A percentile compares a stretch with the other conserved stretches of the same genome.
phyloP scores from a whole-genome alignment of 257 asterid genomes.

The Ilex asprella region DNA sequence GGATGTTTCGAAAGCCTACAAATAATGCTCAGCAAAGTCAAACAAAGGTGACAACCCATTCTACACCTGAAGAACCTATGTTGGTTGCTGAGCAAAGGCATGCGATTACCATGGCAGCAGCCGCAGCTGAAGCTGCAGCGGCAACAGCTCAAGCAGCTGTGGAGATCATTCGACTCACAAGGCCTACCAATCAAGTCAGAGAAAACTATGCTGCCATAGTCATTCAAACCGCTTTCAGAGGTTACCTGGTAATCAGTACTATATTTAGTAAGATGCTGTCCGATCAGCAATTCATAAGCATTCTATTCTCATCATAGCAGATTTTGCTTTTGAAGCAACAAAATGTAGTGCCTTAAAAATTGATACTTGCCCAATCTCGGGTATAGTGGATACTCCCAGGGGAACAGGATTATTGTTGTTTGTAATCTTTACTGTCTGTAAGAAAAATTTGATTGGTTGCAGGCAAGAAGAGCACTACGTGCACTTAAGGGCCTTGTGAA shows the following conservation, averaged over 20 bases:
- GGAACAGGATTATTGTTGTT: not conserved
- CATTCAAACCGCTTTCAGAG: constrained; percentile 83
- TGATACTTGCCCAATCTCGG: not conserved
- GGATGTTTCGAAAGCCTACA: constrained; percentile 66
- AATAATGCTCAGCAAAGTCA: constrained; percentile 21
- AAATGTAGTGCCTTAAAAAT: not conserved
- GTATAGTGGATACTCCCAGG: not conserved
- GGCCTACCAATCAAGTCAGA: constrained; percentile 25
- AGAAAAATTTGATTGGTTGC: constrained; percentile 1
- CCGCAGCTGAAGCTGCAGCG: constrained; percentile 78
- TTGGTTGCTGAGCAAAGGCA: constrained; percentile 48
- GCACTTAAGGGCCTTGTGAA: constrained; percentile 89
- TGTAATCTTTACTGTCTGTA: no score
- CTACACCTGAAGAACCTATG: constrained; percentile 15
- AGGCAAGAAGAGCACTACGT: constrained; percentile 86
- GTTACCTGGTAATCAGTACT: constrained; percentile 41
- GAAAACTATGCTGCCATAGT: constrained; percentile 53
- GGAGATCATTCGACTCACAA: constrained; percentile 61
- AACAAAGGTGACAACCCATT: constrained; percentile 18
- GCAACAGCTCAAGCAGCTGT: constrained; percentile 74
- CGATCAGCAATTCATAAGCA: no score
- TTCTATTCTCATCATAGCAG: no score
- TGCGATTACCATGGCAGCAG: constrained; percentile 72
- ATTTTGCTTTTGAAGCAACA: not conserved
- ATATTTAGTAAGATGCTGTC: no score